Conservation (phyloP, 2,329 filamentous ascomycete genomes). For the Alternaria triticimaculans region DNA sequence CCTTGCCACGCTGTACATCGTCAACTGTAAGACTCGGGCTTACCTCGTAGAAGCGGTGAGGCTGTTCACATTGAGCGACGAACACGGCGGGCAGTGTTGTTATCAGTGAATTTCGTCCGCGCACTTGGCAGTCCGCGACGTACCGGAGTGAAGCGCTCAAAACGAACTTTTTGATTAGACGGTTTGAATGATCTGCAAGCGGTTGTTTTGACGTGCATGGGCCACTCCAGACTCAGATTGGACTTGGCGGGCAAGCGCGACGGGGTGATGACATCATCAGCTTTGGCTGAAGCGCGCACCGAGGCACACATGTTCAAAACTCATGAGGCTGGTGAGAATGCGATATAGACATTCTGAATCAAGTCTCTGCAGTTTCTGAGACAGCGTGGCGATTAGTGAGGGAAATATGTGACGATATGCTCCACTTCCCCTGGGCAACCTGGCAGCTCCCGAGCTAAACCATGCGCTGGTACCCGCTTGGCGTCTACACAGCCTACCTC, state of each 20-base stretch:
- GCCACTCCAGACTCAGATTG: background rate
- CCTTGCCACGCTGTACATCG: background rate
- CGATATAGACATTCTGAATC: accelerated
- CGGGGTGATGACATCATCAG: background rate
- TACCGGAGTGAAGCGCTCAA: background rate
- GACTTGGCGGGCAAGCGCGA: background rate
- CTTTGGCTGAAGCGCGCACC: background rate
- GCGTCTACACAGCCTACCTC: conserved; percentile 5
- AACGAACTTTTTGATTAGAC: background rate
- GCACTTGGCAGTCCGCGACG: background rate
- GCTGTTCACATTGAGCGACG: background rate
- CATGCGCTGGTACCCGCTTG: conserved; percentile 1
- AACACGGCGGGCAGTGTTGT: background rate
- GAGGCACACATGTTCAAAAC: background rate
- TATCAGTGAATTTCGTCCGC: background rate
- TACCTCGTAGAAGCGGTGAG: background rate
- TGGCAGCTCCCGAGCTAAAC: background rate
- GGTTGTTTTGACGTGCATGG: conserved; percentile 1
- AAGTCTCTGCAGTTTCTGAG: background rate
- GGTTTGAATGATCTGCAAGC: background rate
- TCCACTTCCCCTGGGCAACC: conserved; percentile 5
- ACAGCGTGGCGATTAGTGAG: conserved; percentile 2
- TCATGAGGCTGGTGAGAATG: background rate
- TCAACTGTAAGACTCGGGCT: conserved; percentile 1
- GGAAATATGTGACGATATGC: conserved; percentile 2